Evolutionary conservation across 1,284 basidiomycete species (phyloP).

Genomic region (Boletellus deceptivus): DNA sequence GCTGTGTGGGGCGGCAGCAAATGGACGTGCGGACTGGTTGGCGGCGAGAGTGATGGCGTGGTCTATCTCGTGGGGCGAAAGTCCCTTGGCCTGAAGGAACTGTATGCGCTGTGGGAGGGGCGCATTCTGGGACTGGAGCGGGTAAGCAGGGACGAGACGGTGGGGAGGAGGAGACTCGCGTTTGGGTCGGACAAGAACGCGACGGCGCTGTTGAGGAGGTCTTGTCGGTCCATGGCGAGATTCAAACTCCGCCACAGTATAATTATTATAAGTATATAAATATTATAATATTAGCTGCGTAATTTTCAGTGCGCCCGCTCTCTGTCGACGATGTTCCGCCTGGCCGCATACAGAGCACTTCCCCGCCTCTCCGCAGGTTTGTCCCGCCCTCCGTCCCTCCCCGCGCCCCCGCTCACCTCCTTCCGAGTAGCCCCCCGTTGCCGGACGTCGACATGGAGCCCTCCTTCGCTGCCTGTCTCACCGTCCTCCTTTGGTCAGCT

Average conservation of each 20-base stretch:
- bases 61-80: constrained; percentile 85
- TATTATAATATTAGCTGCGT: no score
- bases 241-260: constrained; percentile 28
- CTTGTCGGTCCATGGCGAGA: constrained; percentile 56
- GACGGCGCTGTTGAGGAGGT: constrained; percentile 78
- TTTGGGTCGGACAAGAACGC: constrained; percentile 78
- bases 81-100: constrained; percentile 93
- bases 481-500: constrained; percentile 5
- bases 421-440: constrained; percentile 36
- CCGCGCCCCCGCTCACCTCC: not conserved
- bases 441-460: constrained; percentile 21
- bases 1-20: constrained; percentile 39
- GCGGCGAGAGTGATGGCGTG: constrained; percentile 72
- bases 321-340: constrained; percentile 40
- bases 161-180: constrained; percentile 36
- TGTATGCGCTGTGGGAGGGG: constrained; percentile 83
- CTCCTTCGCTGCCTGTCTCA: constrained; percentile 14
- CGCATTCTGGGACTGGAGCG: constrained; percentile 64
- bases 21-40: constrained; percentile 33
- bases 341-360: constrained; percentile 50
- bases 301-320: no score
- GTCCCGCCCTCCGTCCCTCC: constrained; percentile 5
- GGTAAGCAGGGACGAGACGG: not conserved
- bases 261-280: no score
- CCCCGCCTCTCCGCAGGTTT: constrained; percentile 51